Percentiles rank a stretch among this genome's conserved stretches.
phyloP scores from a whole-genome alignment of 108 stramenopile species.

The Cyclostephanos invisitatus region DNA sequence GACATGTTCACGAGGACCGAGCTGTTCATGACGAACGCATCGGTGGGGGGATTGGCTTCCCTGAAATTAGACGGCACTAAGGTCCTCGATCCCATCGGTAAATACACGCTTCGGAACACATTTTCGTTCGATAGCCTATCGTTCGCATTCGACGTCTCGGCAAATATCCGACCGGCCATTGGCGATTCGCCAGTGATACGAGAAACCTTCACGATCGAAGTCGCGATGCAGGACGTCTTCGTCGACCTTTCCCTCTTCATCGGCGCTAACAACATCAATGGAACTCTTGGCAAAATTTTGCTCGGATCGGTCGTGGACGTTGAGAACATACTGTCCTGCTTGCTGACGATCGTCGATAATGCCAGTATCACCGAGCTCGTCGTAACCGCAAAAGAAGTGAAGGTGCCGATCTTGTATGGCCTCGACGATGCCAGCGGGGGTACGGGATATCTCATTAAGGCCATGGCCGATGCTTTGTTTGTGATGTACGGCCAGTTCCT shows the following conservation, averaged over 20 bases:
- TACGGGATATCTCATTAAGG: constrained; percentile 15
- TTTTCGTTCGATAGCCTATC: constrained; percentile 43
- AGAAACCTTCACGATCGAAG: constrained; percentile 42
- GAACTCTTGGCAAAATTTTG: constrained; percentile 30
- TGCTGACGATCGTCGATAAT: constrained; percentile 48
- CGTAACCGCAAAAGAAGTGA: constrained; percentile 19
- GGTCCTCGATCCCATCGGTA: constrained; percentile 43
- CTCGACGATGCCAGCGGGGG: constrained; percentile 26
- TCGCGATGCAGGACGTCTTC: constrained; percentile 35
- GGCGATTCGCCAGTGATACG: constrained; percentile 19
- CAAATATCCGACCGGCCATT: constrained; percentile 11
- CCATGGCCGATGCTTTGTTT: constrained; percentile 25
- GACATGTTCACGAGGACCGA: constrained; percentile 25
- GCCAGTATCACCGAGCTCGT: constrained; percentile 52
- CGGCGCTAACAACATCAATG: constrained; percentile 44
- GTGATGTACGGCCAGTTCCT: constrained; percentile 33
- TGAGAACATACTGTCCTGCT: constrained; percentile 57
- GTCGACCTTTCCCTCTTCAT: constrained; percentile 45
- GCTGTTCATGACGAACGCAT: constrained; percentile 28
- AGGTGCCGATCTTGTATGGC: constrained; percentile 13
- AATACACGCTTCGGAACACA: constrained; percentile 43
- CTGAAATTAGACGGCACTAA: constrained; percentile 19
- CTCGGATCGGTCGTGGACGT: constrained; percentile 55
- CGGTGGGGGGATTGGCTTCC: constrained; percentile 51
- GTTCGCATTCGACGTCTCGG: constrained; percentile 39